These are phyloP conservation scores for Durusdinium trenchii DNA, from an alignment of 73 alveolate genomes.

Conservation along the genomic window DNA sequence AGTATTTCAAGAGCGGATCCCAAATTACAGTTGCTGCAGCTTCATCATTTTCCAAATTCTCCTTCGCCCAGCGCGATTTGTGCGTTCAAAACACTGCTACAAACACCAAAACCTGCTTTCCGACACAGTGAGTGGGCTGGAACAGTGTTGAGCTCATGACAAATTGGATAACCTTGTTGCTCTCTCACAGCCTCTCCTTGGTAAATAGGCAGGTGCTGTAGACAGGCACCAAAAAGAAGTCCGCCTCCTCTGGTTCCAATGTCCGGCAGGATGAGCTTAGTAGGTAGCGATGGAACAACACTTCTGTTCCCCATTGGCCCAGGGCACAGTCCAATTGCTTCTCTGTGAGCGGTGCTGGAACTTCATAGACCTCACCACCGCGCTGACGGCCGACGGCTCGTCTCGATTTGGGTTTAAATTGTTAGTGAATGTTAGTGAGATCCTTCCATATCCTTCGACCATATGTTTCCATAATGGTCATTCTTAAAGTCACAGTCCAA, in stretches of 20 bases:
- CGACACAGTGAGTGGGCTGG: not conserved
- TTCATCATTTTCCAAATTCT: conserved; percentile 48
- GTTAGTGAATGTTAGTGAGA: too few species aligned
- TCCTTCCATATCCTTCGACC: too few species aligned
- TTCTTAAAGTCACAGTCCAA: too few species aligned
- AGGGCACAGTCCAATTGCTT: conserved; percentile 56
- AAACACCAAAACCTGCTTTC: not conserved
- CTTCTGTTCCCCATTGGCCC: conserved; percentile 96
- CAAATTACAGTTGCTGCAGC: conserved; percentile 53
- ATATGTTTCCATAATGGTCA: too few species aligned
- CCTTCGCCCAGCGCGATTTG: not conserved
- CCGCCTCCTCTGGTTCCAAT: conserved; percentile 45
- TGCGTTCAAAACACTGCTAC: not conserved
- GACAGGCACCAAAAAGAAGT: conserved; percentile 65
- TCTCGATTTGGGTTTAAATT: not conserved
- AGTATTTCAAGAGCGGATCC: conserved; percentile 58
- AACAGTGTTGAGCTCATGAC: not conserved
- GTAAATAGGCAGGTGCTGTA: conserved; percentile 75
- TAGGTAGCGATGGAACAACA: conserved; percentile 72
- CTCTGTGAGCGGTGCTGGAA: conserved; percentile 27
- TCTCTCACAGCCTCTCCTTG: not conserved
- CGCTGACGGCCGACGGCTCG: not conserved
- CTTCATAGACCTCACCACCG: conserved; percentile 44
- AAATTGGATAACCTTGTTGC: not conserved
- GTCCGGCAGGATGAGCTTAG: conserved; percentile 58